Evolutionary conservation across 2,329 filamentous ascomycete species (phyloP), one percentile per base, ranked within the genome.

Genomic region (Fusarium irregulare): DNA sequence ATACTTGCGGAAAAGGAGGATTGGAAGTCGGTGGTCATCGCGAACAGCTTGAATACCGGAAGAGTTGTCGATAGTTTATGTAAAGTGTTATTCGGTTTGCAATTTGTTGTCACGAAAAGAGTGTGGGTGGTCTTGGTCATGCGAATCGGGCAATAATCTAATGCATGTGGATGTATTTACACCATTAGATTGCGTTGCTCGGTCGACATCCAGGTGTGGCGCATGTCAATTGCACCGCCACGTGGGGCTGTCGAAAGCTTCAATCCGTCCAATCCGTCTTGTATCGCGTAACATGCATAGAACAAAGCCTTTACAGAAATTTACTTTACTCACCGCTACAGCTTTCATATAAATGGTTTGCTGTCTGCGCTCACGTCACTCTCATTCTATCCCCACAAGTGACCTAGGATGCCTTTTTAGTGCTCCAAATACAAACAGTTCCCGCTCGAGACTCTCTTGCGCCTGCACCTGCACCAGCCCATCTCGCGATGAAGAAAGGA

Each of bases 1-100:
- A 86, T 81, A 80, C 88, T 90, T 59, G 87, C 87, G 14, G 91
- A 92, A 73, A 91, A 85, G 27, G 91, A 91, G 11, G 90, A 86
- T 73, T 93, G 91, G 73, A 93, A 93, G 67, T 86, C 82, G 34
- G 86, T 87, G 30, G 86, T 78, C 85, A 90, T 91, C 60, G 27
- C 76, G 60, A 44, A 16, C 10, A 12, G 5, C 25, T 18, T 34
- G 21, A 21, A 25, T 28, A 18, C 7, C 12, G 20, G 10, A 16
- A 4, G 13, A 25, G 16, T 49, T 7, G 34, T 42, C 20, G 6
- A 12, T 37, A 3, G 11, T 34, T 62, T 28, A 23, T 27, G 50
- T 27, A 30, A 18, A 13, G 16, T 13, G 18, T 45, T 20, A 23
- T 45, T 56, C 3, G 28, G 18, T 49, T 53, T 50, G 27, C 6